Conservation (phyloP, 768 basidiomycete species). For the Suillus luteus region DNA sequence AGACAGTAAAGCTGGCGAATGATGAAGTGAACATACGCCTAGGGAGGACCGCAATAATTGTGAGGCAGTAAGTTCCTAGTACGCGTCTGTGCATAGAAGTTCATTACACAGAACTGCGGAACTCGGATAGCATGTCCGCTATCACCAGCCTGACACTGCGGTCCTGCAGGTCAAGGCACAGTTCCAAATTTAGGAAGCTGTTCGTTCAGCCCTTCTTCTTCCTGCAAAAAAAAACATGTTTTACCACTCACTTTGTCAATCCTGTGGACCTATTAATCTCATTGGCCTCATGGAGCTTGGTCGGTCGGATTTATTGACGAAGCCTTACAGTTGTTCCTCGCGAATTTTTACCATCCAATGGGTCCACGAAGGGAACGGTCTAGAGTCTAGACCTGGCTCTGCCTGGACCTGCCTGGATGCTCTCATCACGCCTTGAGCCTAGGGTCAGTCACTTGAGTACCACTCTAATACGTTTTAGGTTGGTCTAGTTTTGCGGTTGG, state of each 20-base stretch:
- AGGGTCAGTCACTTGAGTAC: not conserved
- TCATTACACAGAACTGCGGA: not conserved
- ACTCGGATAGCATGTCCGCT: not conserved
- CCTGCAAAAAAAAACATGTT: not conserved
- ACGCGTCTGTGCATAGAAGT: not conserved
- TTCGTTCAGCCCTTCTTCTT: not conserved
- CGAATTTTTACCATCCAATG: not conserved
- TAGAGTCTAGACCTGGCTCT: not conserved
- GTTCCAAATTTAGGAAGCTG: not conserved
- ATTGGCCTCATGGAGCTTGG: not conserved
- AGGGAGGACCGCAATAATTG: too few relatives aligned
- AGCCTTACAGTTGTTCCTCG: not conserved
- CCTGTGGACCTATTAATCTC: not conserved
- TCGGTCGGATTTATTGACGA: not conserved
- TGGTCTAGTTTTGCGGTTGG: not conserved
- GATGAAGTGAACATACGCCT: too few relatives aligned
- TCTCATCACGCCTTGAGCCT: not conserved
- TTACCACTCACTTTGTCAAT: not conserved
- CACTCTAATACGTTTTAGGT: not conserved
- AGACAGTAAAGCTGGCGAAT: too few relatives aligned
- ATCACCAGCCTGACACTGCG: not conserved
- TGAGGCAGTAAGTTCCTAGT: not conserved
- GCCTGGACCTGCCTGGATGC: not conserved
- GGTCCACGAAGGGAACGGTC: not conserved
- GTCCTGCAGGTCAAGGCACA: constrained; percentile 3